Evolutionary conservation across 1,284 basidiomycete species (phyloP).

Genomic region (Sphaerobolus stellatus): DNA sequence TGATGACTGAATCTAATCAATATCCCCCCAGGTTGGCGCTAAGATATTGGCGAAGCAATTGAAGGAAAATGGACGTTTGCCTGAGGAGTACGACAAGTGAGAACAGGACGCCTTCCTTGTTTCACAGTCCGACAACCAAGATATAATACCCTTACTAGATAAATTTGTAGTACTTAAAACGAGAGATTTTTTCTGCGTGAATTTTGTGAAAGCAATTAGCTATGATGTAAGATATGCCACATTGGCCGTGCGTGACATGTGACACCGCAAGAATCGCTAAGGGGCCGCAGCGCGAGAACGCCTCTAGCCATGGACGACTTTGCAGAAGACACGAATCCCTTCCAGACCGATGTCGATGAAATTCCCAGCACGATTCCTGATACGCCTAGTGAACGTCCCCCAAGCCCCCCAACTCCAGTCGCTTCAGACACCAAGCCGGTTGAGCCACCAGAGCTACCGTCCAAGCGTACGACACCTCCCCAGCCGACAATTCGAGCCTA

Average conservation of each 20-base stretch:
- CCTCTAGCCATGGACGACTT: conserved; percentile 56
- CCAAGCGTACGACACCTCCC: conserved; percentile 54
- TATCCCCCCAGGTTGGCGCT: conserved; percentile 62
- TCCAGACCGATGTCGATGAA: conserved; percentile 62
- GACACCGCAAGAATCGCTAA: neutral
- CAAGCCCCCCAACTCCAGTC: conserved; percentile 37
- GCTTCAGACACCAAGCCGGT: conserved; percentile 36
- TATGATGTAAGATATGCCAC: neutral
- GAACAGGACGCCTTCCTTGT: neutral
- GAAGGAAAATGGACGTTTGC: conserved; percentile 32
- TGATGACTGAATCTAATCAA: conserved; percentile 15
- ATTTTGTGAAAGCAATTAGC: neutral
- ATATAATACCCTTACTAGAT: no score
- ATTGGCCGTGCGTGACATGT: conserved; percentile 3
- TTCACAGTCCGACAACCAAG: no score
- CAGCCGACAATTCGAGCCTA: conserved; percentile 51
- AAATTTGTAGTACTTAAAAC: no score
- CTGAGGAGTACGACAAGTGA: neutral
- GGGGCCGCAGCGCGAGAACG: neutral
- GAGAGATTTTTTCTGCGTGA: no score
- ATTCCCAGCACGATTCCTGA: conserved; percentile 59
- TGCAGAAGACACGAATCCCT: conserved; percentile 75
- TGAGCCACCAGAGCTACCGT: conserved; percentile 36
- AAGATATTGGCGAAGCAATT: conserved; percentile 74
- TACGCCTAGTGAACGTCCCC: conserved; percentile 52